phyloP scores from a whole-genome alignment of 2,329 filamentous ascomycete species.

The Pseudocercospora macadamiae region DNA sequence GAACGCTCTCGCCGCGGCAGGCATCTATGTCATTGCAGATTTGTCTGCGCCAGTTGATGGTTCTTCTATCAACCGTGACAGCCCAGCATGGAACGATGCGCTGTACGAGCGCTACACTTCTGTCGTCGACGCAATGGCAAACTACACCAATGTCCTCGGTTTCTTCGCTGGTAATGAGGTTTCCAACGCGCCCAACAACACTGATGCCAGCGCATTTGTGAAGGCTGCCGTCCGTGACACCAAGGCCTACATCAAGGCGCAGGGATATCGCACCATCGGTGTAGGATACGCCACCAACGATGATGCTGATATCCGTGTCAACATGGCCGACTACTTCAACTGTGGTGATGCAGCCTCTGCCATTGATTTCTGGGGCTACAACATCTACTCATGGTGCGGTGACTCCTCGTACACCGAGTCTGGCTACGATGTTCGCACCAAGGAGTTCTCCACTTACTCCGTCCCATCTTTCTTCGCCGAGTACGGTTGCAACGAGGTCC shows the following conservation, averaged over 20 bases:
- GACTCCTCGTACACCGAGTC: conserved; percentile 75
- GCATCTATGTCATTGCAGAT: conserved; percentile 95
- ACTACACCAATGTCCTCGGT: conserved; percentile 89
- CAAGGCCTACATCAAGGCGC: conserved; percentile 87
- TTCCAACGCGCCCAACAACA: conserved; percentile 86
- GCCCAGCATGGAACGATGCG: conserved; percentile 75
- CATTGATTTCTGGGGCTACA: conserved; percentile 99
- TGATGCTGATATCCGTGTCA: conserved; percentile 76
- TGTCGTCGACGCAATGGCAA: conserved; percentile 78
- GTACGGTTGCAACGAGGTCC: conserved; percentile 86
- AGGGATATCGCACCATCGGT: conserved; percentile 76
- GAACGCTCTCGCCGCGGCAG: conserved; percentile 75
- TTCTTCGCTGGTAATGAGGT: conserved; percentile 99
- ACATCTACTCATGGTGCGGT: conserved; percentile 99
- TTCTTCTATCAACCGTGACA: conserved; percentile 81
- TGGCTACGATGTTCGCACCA: conserved; percentile 78
- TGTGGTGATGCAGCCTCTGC: conserved; percentile 69
- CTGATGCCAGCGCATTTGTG: conserved; percentile 86
- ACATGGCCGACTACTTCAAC: conserved; percentile 92
- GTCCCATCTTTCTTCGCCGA: conserved; percentile 98
- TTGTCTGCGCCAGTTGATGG: conserved; percentile 69
- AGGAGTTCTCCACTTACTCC: conserved; percentile 86
- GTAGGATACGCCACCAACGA: conserved; percentile 97
- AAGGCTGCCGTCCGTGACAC: conserved; percentile 96
- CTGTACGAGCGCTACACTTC: conserved; percentile 79